phyloP scores from a whole-genome alignment of 2,329 filamentous ascomycete species.

The Truncatella angustata region DNA sequence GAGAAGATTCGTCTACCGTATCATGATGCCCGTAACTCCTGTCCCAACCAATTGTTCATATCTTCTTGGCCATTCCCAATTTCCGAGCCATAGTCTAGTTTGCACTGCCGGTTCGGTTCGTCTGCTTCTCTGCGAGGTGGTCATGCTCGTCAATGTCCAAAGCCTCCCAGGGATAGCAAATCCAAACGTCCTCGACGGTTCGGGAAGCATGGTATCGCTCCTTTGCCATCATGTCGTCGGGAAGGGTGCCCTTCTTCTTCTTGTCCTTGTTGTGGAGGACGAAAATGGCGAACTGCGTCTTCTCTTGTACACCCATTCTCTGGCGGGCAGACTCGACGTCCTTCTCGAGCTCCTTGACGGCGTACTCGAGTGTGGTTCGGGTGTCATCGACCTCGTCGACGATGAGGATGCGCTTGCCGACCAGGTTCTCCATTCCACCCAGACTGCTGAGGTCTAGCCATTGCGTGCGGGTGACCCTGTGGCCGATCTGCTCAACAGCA shows the following conservation, averaged over 20 bases:
- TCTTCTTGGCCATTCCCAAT: background rate
- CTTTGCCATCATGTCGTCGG: constrained; percentile 70
- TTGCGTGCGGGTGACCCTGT: constrained; percentile 95
- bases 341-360: constrained; percentile 77
- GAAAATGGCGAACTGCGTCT: constrained; percentile 91
- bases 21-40: background rate
- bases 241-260: constrained; percentile 84
- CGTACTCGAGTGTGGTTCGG: constrained; percentile 76
- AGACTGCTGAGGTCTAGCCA: constrained; percentile 84
- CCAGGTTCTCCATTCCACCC: constrained; percentile 70
- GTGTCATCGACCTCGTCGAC: constrained; percentile 88
- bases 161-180: constrained; percentile 98
- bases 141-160: constrained; percentile 93
- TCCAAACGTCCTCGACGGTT: constrained; percentile 94
- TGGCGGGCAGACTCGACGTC: constrained; percentile 81
- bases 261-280: constrained; percentile 99
- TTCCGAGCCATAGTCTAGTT: background rate
- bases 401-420: constrained; percentile 79
- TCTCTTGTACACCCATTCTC: constrained; percentile 64
- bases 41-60: background rate
- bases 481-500: constrained; percentile 75
- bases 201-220: constrained; percentile 79
- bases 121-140: constrained; percentile 54
- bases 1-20: background rate
- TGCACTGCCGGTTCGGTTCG: constrained; percentile 25